Percentiles rank a stretch among this genome's conserved stretches.
Evolutionary conservation across 257 asterid species (phyloP).

Genomic region (Nicotiana otophora): DNA sequence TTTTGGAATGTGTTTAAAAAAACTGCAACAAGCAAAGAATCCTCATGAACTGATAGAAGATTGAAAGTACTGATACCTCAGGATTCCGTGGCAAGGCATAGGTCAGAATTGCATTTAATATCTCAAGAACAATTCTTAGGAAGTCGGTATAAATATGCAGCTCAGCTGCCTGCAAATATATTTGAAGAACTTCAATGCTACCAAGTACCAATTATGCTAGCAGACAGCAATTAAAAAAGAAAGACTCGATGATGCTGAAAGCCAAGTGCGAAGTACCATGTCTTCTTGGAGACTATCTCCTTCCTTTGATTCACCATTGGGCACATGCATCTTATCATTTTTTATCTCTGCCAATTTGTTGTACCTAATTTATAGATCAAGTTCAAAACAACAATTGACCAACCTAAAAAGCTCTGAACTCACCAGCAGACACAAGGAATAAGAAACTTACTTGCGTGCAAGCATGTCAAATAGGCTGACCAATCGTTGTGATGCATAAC

Average conservation of each 20-base stretch:
- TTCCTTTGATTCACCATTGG: slow-evolving; percentile 49
- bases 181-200: background rate
- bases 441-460: slow-evolving; percentile 81
- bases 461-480: slow-evolving; percentile 98
- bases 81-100: slow-evolving; percentile 87
- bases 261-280: slow-evolving; percentile 37
- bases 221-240: background rate
- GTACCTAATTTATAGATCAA: slow-evolving; percentile 47
- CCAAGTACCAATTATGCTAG: slow-evolving; percentile 7
- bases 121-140: slow-evolving; percentile 86
- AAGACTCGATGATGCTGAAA: background rate
- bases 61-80: slow-evolving; percentile 50
- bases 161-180: slow-evolving; percentile 63
- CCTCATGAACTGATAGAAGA: background rate
- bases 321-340: slow-evolving; percentile 61
- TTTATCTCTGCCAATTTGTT: slow-evolving; percentile 86
- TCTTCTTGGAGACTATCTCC: slow-evolving; percentile 73
- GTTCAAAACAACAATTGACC: slow-evolving; percentile 9
- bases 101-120: slow-evolving; percentile 70
- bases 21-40: background rate
- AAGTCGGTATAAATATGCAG: slow-evolving; percentile 79
- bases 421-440: slow-evolving; percentile 1
- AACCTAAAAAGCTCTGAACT: background rate
- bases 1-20: slow-evolving; percentile 14
- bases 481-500: slow-evolving; percentile 89